Base-by-base conservation (phyloP, 2,329 filamentous ascomycete species). In the Dryadomyces quercus-mongolicae region DNA sequence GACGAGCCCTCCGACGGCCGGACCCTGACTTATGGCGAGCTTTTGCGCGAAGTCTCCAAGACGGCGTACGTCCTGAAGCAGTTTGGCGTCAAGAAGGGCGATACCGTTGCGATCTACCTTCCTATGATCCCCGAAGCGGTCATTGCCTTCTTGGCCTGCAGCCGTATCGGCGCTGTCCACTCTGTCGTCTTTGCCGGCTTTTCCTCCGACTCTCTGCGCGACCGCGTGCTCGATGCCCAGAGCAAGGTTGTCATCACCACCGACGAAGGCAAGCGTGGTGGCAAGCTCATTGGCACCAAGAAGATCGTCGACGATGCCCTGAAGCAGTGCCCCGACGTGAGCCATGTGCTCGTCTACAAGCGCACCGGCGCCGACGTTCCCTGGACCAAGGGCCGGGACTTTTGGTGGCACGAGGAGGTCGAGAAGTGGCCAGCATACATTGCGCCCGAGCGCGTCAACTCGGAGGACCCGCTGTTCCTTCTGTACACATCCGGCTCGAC, bases 101-200 rank as follows among this genome's bases (percentile, higher is more conserved):
- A 98, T 71, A 95, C 91, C 5, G 91, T 98, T 55, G 93, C 90
- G 59, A 87, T 98, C 61, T 98, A 98, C 75, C 74, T 98, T 60
- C 93, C 93, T 68, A 98, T 98, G 93, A 95, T 98, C 70, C 93
- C 93, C 54, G 92, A 98, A 71, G 93, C 93, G 7, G 65, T 98
- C 56, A 77, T 98, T 64, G 86, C 93, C 53, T 88, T 98, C 70
- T 77, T 98, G 55, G 93, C 93, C 57, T 94, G 91, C 70, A 75
- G 84, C 42, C 88, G 93, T 66, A 95, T 98, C 62, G 93, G 93
- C 58, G 93, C 93, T 44, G 80, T 98, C 21, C 93, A 98, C 80
- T 97, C 93, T 0, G 92, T 98, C 54, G 86, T 98, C 60, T 98
- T 98, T 66, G 93, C 93, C 54, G 93, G 93, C 57, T 98, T 98